A percentile compares a stretch with the other conserved stretches of the same genome.
phyloP scores from a whole-genome alignment of 2,329 filamentous ascomycete species.

The Calycina herbarum region DNA sequence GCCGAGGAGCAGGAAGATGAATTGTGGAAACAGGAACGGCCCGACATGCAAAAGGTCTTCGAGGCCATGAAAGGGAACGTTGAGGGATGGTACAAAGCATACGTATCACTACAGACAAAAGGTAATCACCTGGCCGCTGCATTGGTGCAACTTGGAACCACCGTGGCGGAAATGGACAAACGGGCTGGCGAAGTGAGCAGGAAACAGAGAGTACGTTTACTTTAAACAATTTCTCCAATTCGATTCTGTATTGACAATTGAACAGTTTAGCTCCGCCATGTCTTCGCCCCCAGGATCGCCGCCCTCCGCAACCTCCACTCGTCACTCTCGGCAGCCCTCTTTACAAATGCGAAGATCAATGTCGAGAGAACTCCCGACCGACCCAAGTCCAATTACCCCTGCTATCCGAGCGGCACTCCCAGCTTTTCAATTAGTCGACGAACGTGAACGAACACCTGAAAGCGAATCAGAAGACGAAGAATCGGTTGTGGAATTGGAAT shows the following conservation, averaged over 20 bases:
- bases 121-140: constrained; percentile 68
- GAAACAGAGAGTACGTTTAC: constrained; percentile 64
- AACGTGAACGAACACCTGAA: constrained; percentile 33
- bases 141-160: constrained; percentile 70
- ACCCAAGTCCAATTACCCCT: constrained; percentile 35
- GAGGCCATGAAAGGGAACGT: constrained; percentile 91
- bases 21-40: constrained; percentile 60
- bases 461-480: constrained; percentile 16
- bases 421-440: constrained; percentile 32
- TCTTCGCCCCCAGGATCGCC: constrained; percentile 23
- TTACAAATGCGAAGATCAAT: constrained; percentile 33
- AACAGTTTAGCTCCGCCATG: constrained; percentile 24
- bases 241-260: constrained; percentile 20
- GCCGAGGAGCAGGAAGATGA: constrained; percentile 61
- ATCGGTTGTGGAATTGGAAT: constrained; percentile 18
- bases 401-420: constrained; percentile 33
- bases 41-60: constrained; percentile 69
- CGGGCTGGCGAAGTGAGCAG: constrained; percentile 82
- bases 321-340: constrained; percentile 16
- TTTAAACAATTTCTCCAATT: neutral
- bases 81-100: constrained; percentile 83
- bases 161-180: constrained; percentile 83
- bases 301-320: constrained; percentile 8
- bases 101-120: constrained; percentile 73
- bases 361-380: constrained; percentile 30